Conservation (phyloP, 2,329 filamentous ascomycete species). For the Fusarium proliferatum region DNA sequence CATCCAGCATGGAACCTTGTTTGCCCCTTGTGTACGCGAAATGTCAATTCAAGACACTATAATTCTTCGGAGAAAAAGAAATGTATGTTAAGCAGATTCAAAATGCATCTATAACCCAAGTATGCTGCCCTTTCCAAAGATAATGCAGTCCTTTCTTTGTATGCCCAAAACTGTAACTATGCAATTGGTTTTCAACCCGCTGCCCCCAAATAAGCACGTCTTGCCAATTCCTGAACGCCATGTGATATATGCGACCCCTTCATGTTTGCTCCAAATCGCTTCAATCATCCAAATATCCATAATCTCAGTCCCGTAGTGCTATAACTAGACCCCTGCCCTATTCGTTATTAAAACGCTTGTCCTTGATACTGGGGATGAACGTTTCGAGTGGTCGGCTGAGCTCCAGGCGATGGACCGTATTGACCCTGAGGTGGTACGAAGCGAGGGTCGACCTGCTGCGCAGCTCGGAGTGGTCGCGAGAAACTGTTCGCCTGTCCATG, state of each 20-base stretch:
- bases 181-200: constrained; percentile 26
- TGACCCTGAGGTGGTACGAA: constrained; percentile 48
- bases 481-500: constrained; percentile 44
- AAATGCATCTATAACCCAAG: constrained; percentile 15
- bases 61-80: background rate
- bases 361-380: constrained; percentile 51
- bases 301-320: background rate
- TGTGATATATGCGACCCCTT: constrained; percentile 26
- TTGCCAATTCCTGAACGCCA: constrained; percentile 34
- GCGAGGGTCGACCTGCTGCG: constrained; percentile 45
- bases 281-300: constrained; percentile 19
- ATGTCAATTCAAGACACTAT: background rate
- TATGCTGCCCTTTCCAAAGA: constrained; percentile 5
- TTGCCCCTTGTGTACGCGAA: background rate
- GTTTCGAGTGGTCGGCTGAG: constrained; percentile 34
- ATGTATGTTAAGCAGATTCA: constrained; percentile 5
- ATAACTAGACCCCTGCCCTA: background rate
- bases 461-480: constrained; percentile 49
- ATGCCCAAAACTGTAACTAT: constrained; percentile 22
- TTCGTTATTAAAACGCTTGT: constrained; percentile 48
- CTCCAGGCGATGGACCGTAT: constrained; percentile 38
- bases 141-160: constrained; percentile 19
- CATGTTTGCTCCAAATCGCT: constrained; percentile 25
- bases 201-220: constrained; percentile 19
- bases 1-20: background rate